Evolutionary conservation across 768 basidiomycete species (phyloP).

Genomic region (Piloderma croceum): DNA sequence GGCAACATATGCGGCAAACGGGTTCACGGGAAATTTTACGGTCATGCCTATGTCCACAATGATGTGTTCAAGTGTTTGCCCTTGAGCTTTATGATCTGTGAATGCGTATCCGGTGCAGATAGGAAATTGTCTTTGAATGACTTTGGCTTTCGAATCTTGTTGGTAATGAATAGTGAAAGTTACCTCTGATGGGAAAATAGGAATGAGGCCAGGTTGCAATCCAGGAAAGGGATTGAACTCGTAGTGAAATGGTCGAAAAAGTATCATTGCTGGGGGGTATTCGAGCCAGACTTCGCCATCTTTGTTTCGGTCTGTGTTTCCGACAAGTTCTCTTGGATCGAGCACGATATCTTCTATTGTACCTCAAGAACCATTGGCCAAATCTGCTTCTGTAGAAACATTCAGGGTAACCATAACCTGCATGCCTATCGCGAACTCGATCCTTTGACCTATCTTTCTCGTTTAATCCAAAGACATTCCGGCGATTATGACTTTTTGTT

Average conservation of each 20-base stretch:
- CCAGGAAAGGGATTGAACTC: constrained; percentile 18
- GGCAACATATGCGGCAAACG: constrained; percentile 30
- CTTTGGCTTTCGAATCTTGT: not conserved
- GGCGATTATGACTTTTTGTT: constrained; percentile 6
- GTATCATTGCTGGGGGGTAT: constrained; percentile 26
- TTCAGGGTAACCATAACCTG: constrained; percentile 34
- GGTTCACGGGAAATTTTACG: constrained; percentile 18
- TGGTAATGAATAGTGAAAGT: constrained; percentile 3
- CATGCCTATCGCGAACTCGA: constrained; percentile 32
- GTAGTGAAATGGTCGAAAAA: constrained; percentile 25
- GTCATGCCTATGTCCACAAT: constrained; percentile 32
- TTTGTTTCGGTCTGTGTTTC: constrained; percentile 1
- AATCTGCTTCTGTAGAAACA: constrained; percentile 31
- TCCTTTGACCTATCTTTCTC: constrained; percentile 12
- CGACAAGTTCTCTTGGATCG: constrained; percentile 23
- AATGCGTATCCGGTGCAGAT: constrained; percentile 34
- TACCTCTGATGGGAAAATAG: constrained; percentile 10
- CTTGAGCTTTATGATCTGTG: constrained; percentile 37
- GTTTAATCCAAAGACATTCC: constrained; percentile 9
- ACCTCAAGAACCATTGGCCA: constrained; percentile 38
- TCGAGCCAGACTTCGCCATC: constrained; percentile 15
- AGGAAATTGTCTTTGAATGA: constrained; percentile 21
- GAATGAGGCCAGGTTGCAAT: constrained; percentile 19
- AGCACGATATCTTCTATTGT: constrained; percentile 28
- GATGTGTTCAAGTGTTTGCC: constrained; percentile 31